phyloP scores from a whole-genome alignment of 108 stramenopile species.

The Chaetoceros muelleri region DNA sequence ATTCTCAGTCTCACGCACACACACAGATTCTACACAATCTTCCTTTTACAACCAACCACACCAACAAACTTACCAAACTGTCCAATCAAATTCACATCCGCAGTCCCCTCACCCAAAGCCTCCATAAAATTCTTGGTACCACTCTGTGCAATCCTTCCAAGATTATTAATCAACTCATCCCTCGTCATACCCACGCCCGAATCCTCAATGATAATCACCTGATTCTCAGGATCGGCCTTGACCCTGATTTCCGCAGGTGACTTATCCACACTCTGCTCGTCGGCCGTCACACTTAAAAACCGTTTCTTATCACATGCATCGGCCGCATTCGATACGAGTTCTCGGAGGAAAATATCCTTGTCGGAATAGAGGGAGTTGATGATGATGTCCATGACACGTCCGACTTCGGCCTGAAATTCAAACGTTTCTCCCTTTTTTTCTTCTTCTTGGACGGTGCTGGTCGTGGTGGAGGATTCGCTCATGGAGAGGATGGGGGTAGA shows the following conservation, averaged over 20 bases:
- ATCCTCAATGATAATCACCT: constrained; percentile 91
- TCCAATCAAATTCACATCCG: constrained; percentile 90
- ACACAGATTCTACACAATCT: too few species aligned
- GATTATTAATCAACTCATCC: constrained; percentile 89
- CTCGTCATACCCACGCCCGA: constrained; percentile 93
- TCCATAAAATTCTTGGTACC: constrained; percentile 84
- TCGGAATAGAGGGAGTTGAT: constrained; percentile 96
- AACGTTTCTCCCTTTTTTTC: constrained; percentile 8
- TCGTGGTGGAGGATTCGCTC: not conserved
- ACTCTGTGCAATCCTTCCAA: constrained; percentile 91
- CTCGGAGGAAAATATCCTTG: constrained; percentile 69
- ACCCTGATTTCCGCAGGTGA: constrained; percentile 52
- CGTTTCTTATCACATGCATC: constrained; percentile 99
- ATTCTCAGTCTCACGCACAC: too few species aligned
- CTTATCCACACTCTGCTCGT: constrained; percentile 11
- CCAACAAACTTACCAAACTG: too few species aligned
- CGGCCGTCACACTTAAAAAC: constrained; percentile 73
- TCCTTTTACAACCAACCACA: too few species aligned
- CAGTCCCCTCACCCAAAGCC: constrained; percentile 69
- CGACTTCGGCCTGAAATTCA: constrained; percentile 87
- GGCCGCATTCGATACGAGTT: constrained; percentile 87
- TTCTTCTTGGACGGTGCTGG: not conserved
- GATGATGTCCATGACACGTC: constrained; percentile 97
- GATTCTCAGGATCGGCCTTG: constrained; percentile 47
- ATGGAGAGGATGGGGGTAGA: not conserved